Conservation (phyloP, 768 basidiomycete species). For the Kondoa malvinella region DNA sequence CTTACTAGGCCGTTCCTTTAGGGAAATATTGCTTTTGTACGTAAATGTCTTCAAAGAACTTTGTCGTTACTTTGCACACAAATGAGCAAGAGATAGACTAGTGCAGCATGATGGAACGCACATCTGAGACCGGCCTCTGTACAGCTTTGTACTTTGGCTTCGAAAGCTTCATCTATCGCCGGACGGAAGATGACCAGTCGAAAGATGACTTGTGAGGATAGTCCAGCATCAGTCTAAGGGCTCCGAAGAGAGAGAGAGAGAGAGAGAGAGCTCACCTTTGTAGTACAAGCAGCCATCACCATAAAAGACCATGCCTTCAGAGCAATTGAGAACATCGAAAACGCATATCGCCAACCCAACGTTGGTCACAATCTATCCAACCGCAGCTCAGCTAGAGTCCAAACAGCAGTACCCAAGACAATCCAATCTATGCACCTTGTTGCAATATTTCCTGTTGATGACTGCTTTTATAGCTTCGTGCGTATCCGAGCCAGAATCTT, state of each 20-base stretch:
- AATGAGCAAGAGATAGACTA: neutral
- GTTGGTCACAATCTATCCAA: constrained; percentile 58
- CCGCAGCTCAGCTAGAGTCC: too few relatives aligned
- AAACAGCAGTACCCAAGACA: neutral
- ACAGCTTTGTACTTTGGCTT: constrained; percentile 74
- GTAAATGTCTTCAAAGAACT: constrained; percentile 7
- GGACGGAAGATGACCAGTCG: constrained; percentile 80
- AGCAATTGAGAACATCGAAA: constrained; percentile 68
- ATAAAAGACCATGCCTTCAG: constrained; percentile 83
- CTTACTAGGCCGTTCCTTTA: constrained; percentile 2
- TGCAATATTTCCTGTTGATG: constrained; percentile 90
- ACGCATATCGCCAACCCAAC: constrained; percentile 80
- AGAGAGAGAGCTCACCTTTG: constrained; percentile 43
- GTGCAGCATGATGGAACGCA: constrained; percentile 32
- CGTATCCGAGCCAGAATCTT: constrained; percentile 60
- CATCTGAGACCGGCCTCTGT: constrained; percentile 70
- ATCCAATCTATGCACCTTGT: constrained; percentile 34
- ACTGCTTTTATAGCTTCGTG: constrained; percentile 67
- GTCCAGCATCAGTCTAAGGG: neutral
- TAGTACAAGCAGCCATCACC: constrained; percentile 93
- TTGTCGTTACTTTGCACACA: neutral
- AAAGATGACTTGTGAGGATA: constrained; percentile 74
- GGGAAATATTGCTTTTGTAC: neutral
- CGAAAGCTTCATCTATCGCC: constrained; percentile 70
- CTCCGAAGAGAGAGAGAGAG: neutral